A percentile compares a stretch with the other conserved stretches of the same genome.
phyloP scores from a whole-genome alignment of 192 early-diverging fungal species.

The Backusella luteola region DNA sequence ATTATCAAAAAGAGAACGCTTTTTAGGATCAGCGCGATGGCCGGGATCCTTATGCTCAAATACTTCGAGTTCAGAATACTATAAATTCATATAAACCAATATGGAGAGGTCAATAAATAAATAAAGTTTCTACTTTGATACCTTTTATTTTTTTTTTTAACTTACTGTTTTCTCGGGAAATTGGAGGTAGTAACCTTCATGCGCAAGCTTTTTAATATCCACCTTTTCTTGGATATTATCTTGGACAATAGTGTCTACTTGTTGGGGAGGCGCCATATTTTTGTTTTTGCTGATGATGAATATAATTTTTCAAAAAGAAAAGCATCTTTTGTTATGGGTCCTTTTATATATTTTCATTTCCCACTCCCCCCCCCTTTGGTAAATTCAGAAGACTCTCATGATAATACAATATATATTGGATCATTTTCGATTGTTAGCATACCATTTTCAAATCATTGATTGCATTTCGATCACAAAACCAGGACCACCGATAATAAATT shows the following conservation, averaged over 20 bases:
- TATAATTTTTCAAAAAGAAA: not conserved
- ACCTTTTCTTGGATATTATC: not conserved
- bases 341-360: not conserved
- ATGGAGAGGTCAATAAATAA: not conserved
- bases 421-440: not conserved
- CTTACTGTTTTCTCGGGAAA: constrained; percentile 11
- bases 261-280: not conserved
- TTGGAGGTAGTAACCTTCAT: not conserved
- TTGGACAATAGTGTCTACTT: not conserved
- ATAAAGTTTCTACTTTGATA: not conserved
- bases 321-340: not conserved
- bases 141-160: not conserved
- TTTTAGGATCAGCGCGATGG: constrained; percentile 50
- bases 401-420: not conserved
- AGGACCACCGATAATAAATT: not conserved
- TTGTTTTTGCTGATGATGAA: not conserved
- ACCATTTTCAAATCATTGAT: not conserved
- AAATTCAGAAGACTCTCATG: not conserved
- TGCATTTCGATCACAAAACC: not conserved
- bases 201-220: constrained; percentile 7
- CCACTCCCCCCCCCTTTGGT: not conserved
- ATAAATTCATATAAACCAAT: not conserved
- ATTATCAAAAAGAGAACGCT: constrained; percentile 52
- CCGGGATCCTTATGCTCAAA: constrained; percentile 35
- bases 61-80: constrained; percentile 20